Evolutionary conservation across 495 filamentous ascomycete genomes (phyloP).

Genomic region (Hypomontagnella submonticulosa): DNA sequence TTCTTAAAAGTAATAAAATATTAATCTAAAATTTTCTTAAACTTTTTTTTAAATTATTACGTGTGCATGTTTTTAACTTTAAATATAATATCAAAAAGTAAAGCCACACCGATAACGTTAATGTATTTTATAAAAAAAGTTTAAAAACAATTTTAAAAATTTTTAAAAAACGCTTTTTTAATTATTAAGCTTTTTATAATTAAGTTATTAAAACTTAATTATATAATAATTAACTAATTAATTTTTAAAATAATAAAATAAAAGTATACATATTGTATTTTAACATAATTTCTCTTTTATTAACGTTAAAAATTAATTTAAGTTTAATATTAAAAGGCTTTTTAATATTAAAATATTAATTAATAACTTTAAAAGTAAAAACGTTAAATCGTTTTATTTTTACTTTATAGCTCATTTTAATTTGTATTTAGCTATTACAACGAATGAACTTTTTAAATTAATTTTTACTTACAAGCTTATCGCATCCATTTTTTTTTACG

Average conservation of each 20-base stretch:
- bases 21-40: not conserved
- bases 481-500: not conserved
- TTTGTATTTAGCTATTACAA: not conserved
- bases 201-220: not conserved
- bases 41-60: not conserved
- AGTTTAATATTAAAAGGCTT: not conserved
- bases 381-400: not conserved
- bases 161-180: not conserved
- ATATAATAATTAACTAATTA: not conserved
- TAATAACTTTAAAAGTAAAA: not conserved
- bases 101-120: not conserved
- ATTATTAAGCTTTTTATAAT: not conserved
- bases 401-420: not conserved
- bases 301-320: not conserved
- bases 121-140: not conserved
- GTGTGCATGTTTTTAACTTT: not conserved
- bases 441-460: not conserved
- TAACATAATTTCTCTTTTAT: not conserved
- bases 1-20: not conserved
- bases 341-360: not conserved
- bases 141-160: not conserved
- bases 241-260: not conserved
- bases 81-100: not conserved
- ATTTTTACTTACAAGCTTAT: too few relatives aligned
- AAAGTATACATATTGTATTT: not conserved